A percentile compares a stretch with the other conserved stretches of the same genome.
Evolutionary conservation across 2,329 filamentous ascomycete species (phyloP).

Genomic region (Fusarium sp.): DNA sequence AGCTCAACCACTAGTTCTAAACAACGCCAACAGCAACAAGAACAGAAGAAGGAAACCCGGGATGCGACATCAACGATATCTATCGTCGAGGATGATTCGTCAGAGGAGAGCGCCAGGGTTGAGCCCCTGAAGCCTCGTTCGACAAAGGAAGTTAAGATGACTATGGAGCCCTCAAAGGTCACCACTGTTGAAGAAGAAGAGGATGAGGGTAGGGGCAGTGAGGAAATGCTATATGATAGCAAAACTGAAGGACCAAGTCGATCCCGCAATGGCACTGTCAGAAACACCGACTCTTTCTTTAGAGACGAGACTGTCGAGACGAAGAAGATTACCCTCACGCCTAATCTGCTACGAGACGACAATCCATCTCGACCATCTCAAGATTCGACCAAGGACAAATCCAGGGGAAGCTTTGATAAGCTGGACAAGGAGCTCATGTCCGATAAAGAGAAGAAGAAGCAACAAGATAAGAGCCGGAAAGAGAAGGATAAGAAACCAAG

Average conservation of each 20-base stretch:
- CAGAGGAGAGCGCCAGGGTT: conserved; percentile 67
- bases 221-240: conserved; percentile 73
- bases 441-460: conserved; percentile 81
- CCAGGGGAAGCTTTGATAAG: conserved; percentile 80
- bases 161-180: conserved; percentile 49
- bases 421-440: conserved; percentile 64
- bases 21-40: conserved; percentile 43
- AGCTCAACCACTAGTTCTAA: conserved; percentile 41
- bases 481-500: conserved; percentile 76
- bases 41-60: conserved; percentile 50
- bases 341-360: conserved; percentile 90
- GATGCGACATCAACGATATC: conserved; percentile 49
- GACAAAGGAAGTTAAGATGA: conserved; percentile 56
- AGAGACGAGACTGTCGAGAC: conserved; percentile 96
- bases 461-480: conserved; percentile 76
- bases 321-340: conserved; percentile 96
- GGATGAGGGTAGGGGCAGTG: conserved; percentile 63
- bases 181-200: conserved; percentile 55
- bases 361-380: conserved; percentile 66
- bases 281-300: conserved; percentile 97
- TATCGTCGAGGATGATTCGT: conserved; percentile 49
- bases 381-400: conserved; percentile 64
- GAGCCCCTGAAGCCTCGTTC: conserved; percentile 65
- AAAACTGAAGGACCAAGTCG: conserved; percentile 67
- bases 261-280: conserved; percentile 85